Evolutionary conservation across 345 rosid species (phyloP).

Genomic region (Ailanthus altissimus): DNA sequence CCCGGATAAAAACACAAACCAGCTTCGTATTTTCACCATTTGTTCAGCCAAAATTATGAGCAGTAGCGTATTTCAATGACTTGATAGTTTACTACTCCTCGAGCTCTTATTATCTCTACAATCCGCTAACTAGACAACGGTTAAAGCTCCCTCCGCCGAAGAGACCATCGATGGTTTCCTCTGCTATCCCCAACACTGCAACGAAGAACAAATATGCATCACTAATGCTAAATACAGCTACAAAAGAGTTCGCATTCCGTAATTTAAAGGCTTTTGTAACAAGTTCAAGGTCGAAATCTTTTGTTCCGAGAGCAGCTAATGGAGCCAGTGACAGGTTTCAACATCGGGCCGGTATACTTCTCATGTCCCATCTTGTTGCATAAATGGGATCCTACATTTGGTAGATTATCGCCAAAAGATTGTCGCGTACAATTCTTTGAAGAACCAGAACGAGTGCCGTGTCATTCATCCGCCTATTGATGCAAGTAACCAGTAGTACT

Average conservation of each 20-base stretch:
- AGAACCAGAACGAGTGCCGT: background rate
- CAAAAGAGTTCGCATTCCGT: background rate
- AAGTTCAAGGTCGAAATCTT: background rate
- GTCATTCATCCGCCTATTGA: background rate
- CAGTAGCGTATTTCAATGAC: background rate
- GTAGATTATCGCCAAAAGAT: background rate
- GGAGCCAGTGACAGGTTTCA: no score
- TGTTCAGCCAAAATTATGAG: background rate
- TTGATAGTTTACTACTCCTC: background rate
- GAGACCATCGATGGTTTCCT: background rate
- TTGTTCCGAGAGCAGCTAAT: background rate
- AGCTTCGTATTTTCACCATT: background rate
- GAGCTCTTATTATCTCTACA: background rate
- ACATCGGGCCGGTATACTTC: no score
- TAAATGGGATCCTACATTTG: background rate
- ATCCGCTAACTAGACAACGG: background rate
- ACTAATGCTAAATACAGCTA: background rate
- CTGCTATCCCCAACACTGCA: background rate
- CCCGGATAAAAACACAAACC: background rate
- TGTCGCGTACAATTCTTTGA: background rate
- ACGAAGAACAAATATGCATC: no score
- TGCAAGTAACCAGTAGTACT: background rate
- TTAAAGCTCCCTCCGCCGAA: background rate
- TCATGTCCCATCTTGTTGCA: background rate
- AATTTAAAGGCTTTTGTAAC: background rate